A percentile compares a stretch with the other conserved stretches of the same genome.
Evolutionary conservation across 1,284 basidiomycete genomes (phyloP).

Genomic region (Phellopilus nigrolimitatus): DNA sequence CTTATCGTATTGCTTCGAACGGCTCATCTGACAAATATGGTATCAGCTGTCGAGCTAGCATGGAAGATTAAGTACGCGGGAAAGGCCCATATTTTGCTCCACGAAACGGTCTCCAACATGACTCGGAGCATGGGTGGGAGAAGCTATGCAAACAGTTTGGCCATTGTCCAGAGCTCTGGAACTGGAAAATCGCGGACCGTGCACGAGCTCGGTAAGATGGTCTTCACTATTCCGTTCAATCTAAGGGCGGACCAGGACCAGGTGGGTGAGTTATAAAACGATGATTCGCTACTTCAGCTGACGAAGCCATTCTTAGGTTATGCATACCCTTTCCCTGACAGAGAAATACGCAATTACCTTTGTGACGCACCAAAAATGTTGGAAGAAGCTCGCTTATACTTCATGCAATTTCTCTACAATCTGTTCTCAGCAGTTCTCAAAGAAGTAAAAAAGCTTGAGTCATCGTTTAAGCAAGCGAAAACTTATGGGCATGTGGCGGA

Average conservation of each 20-base stretch:
- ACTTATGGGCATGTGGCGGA: background rate
- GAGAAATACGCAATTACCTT: background rate
- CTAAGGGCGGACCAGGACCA: background rate
- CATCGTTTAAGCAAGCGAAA: too few species aligned
- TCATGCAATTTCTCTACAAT: background rate
- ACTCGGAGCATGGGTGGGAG: background rate
- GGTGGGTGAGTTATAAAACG: too few species aligned
- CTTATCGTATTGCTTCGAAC: too few species aligned
- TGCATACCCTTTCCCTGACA: background rate
- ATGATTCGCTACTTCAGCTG: background rate
- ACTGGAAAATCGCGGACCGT: slow-evolving; percentile 1
- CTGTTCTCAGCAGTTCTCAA: background rate
- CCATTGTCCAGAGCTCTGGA: background rate
- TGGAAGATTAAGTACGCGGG: background rate
- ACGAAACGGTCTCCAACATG: background rate
- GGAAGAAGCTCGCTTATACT: background rate
- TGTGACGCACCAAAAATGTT: background rate
- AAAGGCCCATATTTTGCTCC: background rate
- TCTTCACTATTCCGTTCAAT: background rate
- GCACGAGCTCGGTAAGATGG: background rate
- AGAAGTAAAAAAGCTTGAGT: background rate
- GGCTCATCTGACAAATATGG: background rate
- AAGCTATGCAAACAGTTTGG: background rate
- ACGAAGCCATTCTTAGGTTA: too few species aligned
- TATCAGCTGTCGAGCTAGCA: background rate